These are phyloP conservation scores for Myxozyma sirexii DNA, from an alignment of 805 yeast genomes.

Conservation along the genomic window DNA sequence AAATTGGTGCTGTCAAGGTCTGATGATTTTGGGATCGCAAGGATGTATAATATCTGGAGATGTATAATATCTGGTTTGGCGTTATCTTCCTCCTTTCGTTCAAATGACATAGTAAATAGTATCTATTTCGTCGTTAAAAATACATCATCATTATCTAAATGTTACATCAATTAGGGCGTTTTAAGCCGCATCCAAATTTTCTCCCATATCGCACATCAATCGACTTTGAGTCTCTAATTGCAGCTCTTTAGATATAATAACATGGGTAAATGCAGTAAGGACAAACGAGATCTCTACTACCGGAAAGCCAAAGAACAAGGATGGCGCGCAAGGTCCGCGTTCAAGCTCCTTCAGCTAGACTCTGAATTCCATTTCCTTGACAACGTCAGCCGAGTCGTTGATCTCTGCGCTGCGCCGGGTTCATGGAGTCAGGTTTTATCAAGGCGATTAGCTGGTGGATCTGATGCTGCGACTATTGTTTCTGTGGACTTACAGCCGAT, in stretches of 20 bases:
- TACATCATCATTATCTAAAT: too few species aligned
- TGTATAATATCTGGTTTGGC: not conserved
- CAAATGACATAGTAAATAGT: too few species aligned
- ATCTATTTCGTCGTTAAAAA: too few species aligned
- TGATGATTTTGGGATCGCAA: not conserved
- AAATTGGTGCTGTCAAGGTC: slow-evolving; percentile 6
- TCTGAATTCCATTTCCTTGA: slow-evolving; percentile 83
- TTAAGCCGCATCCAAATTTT: slow-evolving; percentile 10
- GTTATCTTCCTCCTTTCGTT: too few species aligned
- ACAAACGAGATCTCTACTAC: slow-evolving; percentile 34
- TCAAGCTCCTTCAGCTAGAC: slow-evolving; percentile 84
- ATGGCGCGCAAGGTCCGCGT: slow-evolving; percentile 96
- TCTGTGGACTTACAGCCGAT: slow-evolving; percentile 97
- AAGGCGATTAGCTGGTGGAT: slow-evolving; percentile 49
- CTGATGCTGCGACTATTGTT: slow-evolving; percentile 63
- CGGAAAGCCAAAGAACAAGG: slow-evolving; percentile 97
- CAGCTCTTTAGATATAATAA: not conserved
- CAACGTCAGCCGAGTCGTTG: slow-evolving; percentile 82
- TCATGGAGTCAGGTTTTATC: slow-evolving; percentile 97
- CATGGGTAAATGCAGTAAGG: slow-evolving; percentile 37
- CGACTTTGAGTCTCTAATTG: too few species aligned
- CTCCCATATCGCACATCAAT: not conserved
- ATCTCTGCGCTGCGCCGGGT: slow-evolving; percentile 97
- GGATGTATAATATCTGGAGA: not conserved
- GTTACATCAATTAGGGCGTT: not conserved